Evolutionary conservation across 495 filamentous ascomycete species (phyloP).

Genomic region (Podospora tetraspora): DNA sequence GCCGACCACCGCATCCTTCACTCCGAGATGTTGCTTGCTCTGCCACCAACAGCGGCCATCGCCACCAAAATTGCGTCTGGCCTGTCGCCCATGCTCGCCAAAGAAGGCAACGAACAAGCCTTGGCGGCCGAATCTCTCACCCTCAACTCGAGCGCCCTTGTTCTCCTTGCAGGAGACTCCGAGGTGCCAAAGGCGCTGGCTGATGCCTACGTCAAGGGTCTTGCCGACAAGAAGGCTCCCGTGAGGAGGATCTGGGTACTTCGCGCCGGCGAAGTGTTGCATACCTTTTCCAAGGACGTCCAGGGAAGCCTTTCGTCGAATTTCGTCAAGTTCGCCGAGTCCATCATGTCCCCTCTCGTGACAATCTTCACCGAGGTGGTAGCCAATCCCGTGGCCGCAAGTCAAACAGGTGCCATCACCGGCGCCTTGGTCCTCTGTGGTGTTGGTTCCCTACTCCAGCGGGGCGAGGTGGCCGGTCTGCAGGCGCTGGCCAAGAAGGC

Average conservation of each 20-base stretch:
- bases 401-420: conserved; percentile 69
- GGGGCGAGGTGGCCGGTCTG: conserved; percentile 38
- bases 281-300: conserved; percentile 45
- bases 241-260: conserved; percentile 78
- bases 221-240: conserved; percentile 74
- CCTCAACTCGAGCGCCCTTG: conserved; percentile 55
- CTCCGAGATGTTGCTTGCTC: conserved; percentile 64
- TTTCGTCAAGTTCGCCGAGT: conserved; percentile 51
- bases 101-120: conserved; percentile 84
- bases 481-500: conserved; percentile 51
- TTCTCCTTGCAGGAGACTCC: conserved; percentile 52
- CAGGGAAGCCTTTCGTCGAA: conserved; percentile 37
- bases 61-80: conserved; percentile 61
- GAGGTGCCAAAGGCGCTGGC: conserved; percentile 57
- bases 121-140: conserved; percentile 67
- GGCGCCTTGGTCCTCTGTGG: conserved; percentile 69
- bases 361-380: conserved; percentile 69
- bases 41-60: conserved; percentile 52
- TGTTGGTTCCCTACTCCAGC: conserved; percentile 45
- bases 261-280: conserved; percentile 66
- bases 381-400: conserved; percentile 67
- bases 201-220: conserved; percentile 72
- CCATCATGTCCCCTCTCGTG: conserved; percentile 60
- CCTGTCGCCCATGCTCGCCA: conserved; percentile 58
- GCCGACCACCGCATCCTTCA: conserved; percentile 77